Evolutionary conservation across 2,329 filamentous ascomycete species (phyloP).

Genomic region (Fusarium burgessii): DNA sequence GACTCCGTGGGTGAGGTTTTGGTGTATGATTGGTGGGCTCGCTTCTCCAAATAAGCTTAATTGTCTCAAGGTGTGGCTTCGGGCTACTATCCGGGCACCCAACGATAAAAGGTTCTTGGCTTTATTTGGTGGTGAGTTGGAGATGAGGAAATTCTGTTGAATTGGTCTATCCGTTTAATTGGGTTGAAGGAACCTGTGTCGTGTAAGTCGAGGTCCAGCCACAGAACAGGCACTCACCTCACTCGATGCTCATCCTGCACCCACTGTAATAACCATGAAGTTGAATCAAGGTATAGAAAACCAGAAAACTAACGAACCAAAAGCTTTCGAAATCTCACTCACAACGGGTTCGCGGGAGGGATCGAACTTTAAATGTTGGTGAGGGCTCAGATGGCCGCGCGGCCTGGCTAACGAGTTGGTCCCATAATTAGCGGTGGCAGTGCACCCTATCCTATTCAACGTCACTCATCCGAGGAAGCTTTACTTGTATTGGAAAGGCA

Average conservation of each 20-base stretch:
- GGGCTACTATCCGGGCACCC: constrained; percentile 4
- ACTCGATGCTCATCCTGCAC: background rate
- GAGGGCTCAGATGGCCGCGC: constrained; percentile 33
- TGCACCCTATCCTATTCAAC: constrained; percentile 32
- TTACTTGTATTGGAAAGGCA: background rate
- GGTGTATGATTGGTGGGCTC: constrained; percentile 12
- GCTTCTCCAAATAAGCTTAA: constrained; percentile 30
- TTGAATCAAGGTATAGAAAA: background rate
- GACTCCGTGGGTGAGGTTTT: background rate
- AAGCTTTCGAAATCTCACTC: background rate
- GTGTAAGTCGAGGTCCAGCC: background rate
- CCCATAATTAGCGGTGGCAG: constrained; percentile 41
- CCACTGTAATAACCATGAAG: background rate
- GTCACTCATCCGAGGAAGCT: constrained; percentile 12
- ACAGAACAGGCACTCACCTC: background rate
- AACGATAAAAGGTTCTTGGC: background rate
- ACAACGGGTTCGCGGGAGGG: background rate
- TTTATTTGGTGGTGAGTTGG: background rate
- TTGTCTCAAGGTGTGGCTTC: constrained; percentile 27
- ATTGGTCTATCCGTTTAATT: background rate
- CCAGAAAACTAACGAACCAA: background rate
- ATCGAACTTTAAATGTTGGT: constrained; percentile 21
- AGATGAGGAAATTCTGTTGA: background rate
- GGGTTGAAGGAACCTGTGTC: background rate
- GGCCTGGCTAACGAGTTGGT: constrained; percentile 36